Conservation (phyloP, 495 filamentous ascomycete species). For the Letharia lupina region DNA sequence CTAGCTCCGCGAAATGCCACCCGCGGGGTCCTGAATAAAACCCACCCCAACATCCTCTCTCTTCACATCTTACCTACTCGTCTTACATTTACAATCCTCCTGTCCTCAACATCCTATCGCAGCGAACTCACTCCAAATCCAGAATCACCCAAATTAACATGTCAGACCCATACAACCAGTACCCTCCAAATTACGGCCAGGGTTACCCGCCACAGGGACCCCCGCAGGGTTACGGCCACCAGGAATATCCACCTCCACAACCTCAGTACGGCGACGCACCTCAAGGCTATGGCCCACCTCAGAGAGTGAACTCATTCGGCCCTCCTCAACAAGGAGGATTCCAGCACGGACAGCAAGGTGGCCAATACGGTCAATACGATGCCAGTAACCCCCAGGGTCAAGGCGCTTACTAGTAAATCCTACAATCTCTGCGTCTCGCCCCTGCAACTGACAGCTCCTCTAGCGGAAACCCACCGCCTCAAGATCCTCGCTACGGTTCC, state of each 20-base stretch:
- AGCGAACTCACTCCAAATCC: background rate
- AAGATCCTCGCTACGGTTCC: conserved; percentile 20
- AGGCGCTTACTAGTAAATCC: conserved; percentile 35
- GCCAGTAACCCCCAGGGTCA: conserved; percentile 30
- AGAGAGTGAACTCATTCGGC: conserved; percentile 34
- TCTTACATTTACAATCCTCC: background rate
- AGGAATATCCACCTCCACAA: conserved; percentile 26
- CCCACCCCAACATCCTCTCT: background rate
- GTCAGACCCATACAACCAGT: conserved; percentile 44
- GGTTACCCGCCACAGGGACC: conserved; percentile 29
- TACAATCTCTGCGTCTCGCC: background rate
- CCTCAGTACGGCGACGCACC: conserved; percentile 34
- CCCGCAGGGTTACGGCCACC: conserved; percentile 25
- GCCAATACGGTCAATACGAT: conserved; percentile 30
- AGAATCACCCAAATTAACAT: conserved; percentile 25
- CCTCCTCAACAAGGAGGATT: conserved; percentile 42
- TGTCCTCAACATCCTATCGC: background rate
- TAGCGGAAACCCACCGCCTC: conserved; percentile 22
- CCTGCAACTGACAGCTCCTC: conserved; percentile 6
- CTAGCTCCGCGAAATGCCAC: background rate
- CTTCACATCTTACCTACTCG: background rate
- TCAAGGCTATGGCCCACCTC: conserved; percentile 35
- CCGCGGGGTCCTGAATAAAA: background rate
- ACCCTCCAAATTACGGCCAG: conserved; percentile 29
- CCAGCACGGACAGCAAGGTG: conserved; percentile 35